Evolutionary conservation across 2,329 filamentous ascomycete genomes (phyloP).

Genomic region (Ophiostoma perfectum): DNA sequence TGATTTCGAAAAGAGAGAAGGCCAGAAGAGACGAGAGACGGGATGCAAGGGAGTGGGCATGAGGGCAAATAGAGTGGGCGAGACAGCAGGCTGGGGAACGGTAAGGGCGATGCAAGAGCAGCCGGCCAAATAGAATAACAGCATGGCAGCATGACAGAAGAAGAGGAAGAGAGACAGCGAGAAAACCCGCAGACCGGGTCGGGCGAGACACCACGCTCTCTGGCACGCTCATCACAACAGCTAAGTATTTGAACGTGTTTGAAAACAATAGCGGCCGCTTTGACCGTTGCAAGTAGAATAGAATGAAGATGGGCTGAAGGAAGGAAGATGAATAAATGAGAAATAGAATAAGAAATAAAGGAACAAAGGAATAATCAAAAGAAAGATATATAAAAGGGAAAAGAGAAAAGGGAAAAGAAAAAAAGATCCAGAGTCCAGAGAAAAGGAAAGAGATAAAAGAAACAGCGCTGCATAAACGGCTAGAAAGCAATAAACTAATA

Average conservation of each 20-base stretch:
- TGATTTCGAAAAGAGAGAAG: background rate
- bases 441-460: background rate
- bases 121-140: background rate
- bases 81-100: constrained; percentile 6
- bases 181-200: background rate
- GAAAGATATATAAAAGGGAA: background rate
- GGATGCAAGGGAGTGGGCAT: background rate
- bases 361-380: background rate
- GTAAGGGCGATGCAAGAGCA: background rate
- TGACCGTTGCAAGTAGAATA: background rate
- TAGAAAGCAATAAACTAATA: constrained; percentile 5
- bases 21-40: background rate
- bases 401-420: background rate
- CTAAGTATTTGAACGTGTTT: background rate
- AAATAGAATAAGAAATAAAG: background rate
- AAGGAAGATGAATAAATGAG: background rate
- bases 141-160: background rate
- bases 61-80: background rate
- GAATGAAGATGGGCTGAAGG: background rate
- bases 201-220: background rate
- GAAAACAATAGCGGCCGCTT: background rate
- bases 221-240: background rate
- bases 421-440: background rate
- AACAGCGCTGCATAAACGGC: background rate
- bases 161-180: background rate